phyloP scores from a whole-genome alignment of 2,329 filamentous ascomycete species.

The Hymenotorrendiella dingleyae region DNA sequence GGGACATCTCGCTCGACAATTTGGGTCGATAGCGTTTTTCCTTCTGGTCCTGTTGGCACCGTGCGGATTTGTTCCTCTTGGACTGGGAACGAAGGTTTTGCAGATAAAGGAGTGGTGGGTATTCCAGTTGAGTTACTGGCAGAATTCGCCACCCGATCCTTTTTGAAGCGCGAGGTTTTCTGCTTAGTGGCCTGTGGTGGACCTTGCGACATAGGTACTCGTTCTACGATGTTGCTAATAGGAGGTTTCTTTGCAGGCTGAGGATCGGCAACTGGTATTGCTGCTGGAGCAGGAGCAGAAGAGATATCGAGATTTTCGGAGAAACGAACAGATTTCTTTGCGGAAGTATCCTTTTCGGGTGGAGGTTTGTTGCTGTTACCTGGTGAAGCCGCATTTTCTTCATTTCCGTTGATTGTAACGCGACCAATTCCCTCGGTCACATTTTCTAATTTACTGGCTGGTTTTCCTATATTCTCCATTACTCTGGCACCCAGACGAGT shows the following conservation, averaged over 20 bases:
- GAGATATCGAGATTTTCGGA: constrained; percentile 69
- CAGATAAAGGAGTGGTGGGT: constrained; percentile 18
- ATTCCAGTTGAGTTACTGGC: constrained; percentile 12
- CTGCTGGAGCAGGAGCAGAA: constrained; percentile 23
- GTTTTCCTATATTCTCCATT: constrained; percentile 51
- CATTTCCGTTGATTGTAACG: constrained; percentile 40
- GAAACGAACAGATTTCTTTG: constrained; percentile 74
- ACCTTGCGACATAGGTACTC: constrained; percentile 20
- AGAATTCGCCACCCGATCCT: constrained; percentile 6
- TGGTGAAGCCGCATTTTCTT: constrained; percentile 1
- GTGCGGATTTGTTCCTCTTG: constrained; percentile 19
- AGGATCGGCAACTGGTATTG: constrained; percentile 9
- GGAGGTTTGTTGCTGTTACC: constrained; percentile 9
- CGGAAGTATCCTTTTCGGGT: neutral
- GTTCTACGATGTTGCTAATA: constrained; percentile 42
- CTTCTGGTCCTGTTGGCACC: constrained; percentile 33
- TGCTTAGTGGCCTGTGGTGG: constrained; percentile 21
- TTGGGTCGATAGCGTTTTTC: constrained; percentile 51
- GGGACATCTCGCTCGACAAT: constrained; percentile 48
- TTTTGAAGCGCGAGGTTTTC: constrained; percentile 28
- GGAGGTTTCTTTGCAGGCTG: constrained; percentile 29
- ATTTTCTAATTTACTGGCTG: constrained; percentile 29
- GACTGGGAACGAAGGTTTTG: constrained; percentile 23
- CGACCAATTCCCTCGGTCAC: constrained; percentile 51
- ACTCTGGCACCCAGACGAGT: constrained; percentile 58